A percentile compares a stretch with the other conserved stretches of the same genome.
These are phyloP conservation scores for Peltaster fructicola DNA, from an alignment of 2,329 filamentous ascomycete species.

Conservation along the genomic window DNA sequence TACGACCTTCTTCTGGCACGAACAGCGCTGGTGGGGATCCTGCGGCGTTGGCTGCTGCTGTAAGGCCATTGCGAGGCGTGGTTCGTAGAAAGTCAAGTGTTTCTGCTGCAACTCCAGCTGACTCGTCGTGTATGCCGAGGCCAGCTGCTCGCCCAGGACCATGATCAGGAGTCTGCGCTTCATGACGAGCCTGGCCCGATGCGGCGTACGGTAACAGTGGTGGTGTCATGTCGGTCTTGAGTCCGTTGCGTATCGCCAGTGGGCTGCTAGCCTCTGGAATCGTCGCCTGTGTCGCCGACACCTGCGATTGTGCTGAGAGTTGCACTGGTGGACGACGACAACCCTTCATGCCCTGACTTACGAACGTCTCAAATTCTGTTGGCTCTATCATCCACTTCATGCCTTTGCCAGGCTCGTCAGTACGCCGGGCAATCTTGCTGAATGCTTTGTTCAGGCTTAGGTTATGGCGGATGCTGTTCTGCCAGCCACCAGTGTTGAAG, in stretches of 20 bases:
- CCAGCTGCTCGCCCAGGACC: constrained; percentile 25
- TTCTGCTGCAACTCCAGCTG: constrained; percentile 4
- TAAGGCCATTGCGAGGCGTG: constrained; percentile 19
- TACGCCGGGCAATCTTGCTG: constrained; percentile 78
- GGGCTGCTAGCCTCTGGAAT: constrained; percentile 33
- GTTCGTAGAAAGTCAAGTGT: constrained; percentile 13
- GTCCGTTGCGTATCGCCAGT: constrained; percentile 26
- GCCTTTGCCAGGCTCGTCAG: constrained; percentile 90
- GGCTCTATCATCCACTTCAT: constrained; percentile 97
- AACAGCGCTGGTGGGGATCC: constrained; percentile 21
- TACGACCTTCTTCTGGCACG: constrained; percentile 19
- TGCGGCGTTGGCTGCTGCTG: constrained; percentile 19
- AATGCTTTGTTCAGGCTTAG: constrained; percentile 89
- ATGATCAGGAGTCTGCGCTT: constrained; percentile 37
- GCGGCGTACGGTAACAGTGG: constrained; percentile 30
- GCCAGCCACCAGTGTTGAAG: constrained; percentile 74
- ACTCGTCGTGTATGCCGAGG: constrained; percentile 17
- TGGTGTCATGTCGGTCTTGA: constrained; percentile 23
- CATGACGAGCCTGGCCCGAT: constrained; percentile 23
- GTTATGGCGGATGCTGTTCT: constrained; percentile 97
- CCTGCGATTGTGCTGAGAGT: too few relatives aligned
- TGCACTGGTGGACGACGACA: constrained; percentile 20
- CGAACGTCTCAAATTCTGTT: constrained; percentile 72
- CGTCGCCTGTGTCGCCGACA: constrained; percentile 19
- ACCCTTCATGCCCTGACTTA: constrained; percentile 42